These are phyloP conservation scores for Saccharomycopsis fermentans DNA, from an alignment of 805 yeast species.

Conservation along the genomic window DNA sequence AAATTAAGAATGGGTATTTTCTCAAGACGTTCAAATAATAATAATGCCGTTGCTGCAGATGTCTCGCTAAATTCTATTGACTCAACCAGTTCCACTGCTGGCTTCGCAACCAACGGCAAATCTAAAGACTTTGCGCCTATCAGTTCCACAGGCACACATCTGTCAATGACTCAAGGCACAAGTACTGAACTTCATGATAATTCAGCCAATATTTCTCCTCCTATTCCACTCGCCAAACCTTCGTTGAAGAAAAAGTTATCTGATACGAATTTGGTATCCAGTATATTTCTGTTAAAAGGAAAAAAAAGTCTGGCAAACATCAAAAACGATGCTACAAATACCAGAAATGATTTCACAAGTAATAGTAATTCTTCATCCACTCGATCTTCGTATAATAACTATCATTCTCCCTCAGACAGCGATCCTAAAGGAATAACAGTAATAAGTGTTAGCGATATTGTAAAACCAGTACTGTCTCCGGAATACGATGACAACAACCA, in stretches of 20 bases:
- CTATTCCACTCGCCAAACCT: neutral
- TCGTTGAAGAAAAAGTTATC: neutral
- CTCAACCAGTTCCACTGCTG: neutral
- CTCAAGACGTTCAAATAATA: neutral
- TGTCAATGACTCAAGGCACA: neutral
- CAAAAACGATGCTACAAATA: neutral
- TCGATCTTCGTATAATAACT: neutral
- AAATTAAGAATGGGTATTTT: neutral
- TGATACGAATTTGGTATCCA: neutral
- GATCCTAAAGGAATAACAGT: neutral
- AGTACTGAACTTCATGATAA: neutral
- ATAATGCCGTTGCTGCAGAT: neutral
- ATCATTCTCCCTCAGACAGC: neutral
- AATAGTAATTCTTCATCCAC: neutral
- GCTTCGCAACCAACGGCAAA: too few relatives aligned
- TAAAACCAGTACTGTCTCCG: neutral
- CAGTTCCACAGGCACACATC: neutral
- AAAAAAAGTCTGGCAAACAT: neutral
- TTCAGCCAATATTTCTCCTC: too few relatives aligned
- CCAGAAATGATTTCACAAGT: neutral
- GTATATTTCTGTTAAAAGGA: neutral
- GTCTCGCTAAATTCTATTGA: neutral
- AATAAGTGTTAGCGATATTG: neutral
- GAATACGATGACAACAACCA: neutral
- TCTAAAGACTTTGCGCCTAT: too few relatives aligned